Percentiles rank a stretch among this genome's conserved stretches.
Evolutionary conservation across 2,329 filamentous ascomycete species (phyloP).

Genomic region (Neurospora sp.): DNA sequence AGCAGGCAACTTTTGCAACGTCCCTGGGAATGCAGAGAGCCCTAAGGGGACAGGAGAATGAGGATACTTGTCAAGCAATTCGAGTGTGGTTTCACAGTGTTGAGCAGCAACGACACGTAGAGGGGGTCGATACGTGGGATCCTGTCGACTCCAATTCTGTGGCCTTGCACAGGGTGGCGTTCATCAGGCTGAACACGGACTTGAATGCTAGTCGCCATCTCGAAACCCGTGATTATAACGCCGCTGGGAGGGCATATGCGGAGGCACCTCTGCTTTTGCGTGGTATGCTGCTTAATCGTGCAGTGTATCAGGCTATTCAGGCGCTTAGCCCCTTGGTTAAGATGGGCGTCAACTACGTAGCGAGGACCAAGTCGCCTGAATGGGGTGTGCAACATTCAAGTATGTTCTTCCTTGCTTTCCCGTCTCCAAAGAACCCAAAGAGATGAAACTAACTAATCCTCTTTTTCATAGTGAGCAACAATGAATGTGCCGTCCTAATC

Average conservation of each 20-base stretch:
- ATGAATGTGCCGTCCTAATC: constrained; percentile 50
- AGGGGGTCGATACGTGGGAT: constrained; percentile 38
- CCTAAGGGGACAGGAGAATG: constrained; percentile 43
- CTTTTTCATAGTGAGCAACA: constrained; percentile 40
- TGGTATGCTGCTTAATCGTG: constrained; percentile 49
- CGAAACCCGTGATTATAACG: constrained; percentile 52
- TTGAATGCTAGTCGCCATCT: constrained; percentile 51
- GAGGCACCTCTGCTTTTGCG: constrained; percentile 48
- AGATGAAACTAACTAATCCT: neutral
- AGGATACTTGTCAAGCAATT: constrained; percentile 45
- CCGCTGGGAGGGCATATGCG: constrained; percentile 51
- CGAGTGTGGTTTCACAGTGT: constrained; percentile 49
- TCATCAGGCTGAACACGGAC: constrained; percentile 57
- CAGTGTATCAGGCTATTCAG: constrained; percentile 58
- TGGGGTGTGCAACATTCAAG: constrained; percentile 55
- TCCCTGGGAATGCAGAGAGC: constrained; percentile 40
- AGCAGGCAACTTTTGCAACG: constrained; percentile 48
- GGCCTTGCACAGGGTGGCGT: constrained; percentile 48
- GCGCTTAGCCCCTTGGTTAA: constrained; percentile 58
- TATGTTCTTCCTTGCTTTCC: constrained; percentile 27
- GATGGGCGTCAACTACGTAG: constrained; percentile 51
- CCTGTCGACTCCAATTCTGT: constrained; percentile 59
- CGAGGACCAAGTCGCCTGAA: constrained; percentile 48
- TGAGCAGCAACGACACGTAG: constrained; percentile 38
- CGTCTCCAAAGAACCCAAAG: neutral